Evolutionary conservation across 2,329 filamentous ascomycete genomes (phyloP).

Genomic region (Trichothecium roseum): DNA sequence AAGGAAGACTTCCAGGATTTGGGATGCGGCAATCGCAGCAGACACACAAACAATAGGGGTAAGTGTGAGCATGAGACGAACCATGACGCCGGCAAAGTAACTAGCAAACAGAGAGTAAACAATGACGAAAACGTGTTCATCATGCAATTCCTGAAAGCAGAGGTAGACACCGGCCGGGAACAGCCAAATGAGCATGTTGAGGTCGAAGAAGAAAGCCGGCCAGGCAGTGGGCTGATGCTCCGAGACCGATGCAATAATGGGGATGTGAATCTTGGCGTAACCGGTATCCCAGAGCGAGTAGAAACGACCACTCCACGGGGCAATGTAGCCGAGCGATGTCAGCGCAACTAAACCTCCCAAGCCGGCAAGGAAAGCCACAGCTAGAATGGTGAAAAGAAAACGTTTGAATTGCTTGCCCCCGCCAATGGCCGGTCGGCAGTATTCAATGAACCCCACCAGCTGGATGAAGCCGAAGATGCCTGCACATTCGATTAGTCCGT

Average conservation of each 20-base stretch:
- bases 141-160: constrained; percentile 86
- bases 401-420: constrained; percentile 91
- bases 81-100: constrained; percentile 99
- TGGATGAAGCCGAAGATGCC: constrained; percentile 94
- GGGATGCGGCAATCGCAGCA: constrained; percentile 78
- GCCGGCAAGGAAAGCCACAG: constrained; percentile 63
- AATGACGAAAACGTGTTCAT: constrained; percentile 96
- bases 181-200: constrained; percentile 97
- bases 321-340: constrained; percentile 82
- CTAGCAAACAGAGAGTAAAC: constrained; percentile 95
- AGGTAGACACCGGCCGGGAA: constrained; percentile 98
- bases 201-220: constrained; percentile 98
- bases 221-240: constrained; percentile 98
- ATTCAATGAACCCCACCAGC: constrained; percentile 85
- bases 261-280: constrained; percentile 98
- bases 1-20: constrained; percentile 81
- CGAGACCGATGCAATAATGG: constrained; percentile 98
- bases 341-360: constrained; percentile 72
- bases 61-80: constrained; percentile 93
- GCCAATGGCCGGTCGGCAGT: constrained; percentile 67
- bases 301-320: constrained; percentile 96
- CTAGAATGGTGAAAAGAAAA: constrained; percentile 67
- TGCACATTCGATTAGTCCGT: constrained; percentile 21
- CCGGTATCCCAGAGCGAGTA: constrained; percentile 99
- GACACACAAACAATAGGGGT: constrained; percentile 95